phyloP scores from a whole-genome alignment of 2,329 filamentous ascomycete genomes.

The Aspergillus ochraceoroseus region DNA sequence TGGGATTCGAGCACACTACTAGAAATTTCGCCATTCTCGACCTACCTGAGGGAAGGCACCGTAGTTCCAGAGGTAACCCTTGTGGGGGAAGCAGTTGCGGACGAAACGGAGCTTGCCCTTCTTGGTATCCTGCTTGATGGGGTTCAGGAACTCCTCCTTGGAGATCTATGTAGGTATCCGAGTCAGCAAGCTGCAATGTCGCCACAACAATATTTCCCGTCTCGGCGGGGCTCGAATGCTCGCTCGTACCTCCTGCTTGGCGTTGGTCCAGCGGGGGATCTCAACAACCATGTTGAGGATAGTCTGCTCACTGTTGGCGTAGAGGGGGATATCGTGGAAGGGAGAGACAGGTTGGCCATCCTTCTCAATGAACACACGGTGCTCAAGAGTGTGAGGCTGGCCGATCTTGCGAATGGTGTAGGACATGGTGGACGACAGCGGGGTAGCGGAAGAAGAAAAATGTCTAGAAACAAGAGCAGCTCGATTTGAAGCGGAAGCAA shows the following conservation, averaged over 20 bases:
- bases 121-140: slow-evolving; percentile 99
- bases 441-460: slow-evolving; percentile 40
- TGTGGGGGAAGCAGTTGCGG: slow-evolving; percentile 99
- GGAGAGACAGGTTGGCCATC: slow-evolving; percentile 90
- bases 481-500: slow-evolving; percentile 30
- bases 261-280: slow-evolving; percentile 99
- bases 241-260: slow-evolving; percentile 88
- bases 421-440: slow-evolving; percentile 34
- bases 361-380: slow-evolving; percentile 96
- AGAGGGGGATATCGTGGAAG: slow-evolving; percentile 98
- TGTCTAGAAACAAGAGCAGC: slow-evolving; percentile 47
- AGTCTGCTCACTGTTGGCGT: slow-evolving; percentile 92
- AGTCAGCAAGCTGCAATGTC: slow-evolving; percentile 19
- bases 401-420: slow-evolving; percentile 84
- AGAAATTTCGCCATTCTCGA: slow-evolving; percentile 7
- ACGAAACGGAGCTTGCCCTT: slow-evolving; percentile 99
- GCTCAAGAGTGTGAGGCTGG: slow-evolving; percentile 87
- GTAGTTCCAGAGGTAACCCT: slow-evolving; percentile 99
- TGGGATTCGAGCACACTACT: background rate
- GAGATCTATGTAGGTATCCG: slow-evolving; percentile 63
- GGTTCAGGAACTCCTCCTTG: slow-evolving; percentile 97
- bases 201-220: slow-evolving; percentile 1
- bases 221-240: slow-evolving; percentile 7
- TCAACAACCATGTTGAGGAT: slow-evolving; percentile 99
- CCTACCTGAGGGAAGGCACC: slow-evolving; percentile 95